phyloP scores from a whole-genome alignment of 208 protist species.

The Entamoeba histolytica region DNA sequence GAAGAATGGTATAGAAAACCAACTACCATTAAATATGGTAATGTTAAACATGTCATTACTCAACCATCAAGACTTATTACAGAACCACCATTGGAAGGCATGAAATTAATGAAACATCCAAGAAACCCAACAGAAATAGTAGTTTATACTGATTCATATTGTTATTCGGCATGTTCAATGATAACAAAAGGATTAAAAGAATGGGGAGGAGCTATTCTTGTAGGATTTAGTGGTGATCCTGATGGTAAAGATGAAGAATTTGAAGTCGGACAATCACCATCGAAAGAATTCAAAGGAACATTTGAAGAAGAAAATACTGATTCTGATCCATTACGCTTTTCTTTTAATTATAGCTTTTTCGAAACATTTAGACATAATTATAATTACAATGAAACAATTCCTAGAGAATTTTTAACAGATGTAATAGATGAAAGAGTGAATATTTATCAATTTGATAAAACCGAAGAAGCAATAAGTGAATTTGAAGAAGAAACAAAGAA shows the following conservation, averaged over 20 bases:
- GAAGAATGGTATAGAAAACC: background rate
- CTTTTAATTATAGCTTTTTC: background rate
- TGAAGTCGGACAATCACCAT: background rate
- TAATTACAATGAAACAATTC: background rate
- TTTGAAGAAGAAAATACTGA: background rate
- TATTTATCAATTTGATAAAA: background rate
- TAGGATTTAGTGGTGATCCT: background rate
- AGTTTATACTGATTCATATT: background rate
- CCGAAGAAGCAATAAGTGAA: too few relatives aligned
- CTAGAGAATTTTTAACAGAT: background rate
- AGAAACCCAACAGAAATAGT: background rate
- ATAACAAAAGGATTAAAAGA: background rate
- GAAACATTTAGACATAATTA: background rate
- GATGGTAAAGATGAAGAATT: background rate
- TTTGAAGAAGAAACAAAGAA: too few relatives aligned
- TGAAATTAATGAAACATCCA: background rate
- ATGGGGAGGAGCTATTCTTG: background rate
- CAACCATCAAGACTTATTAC: background rate
- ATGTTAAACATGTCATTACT: background rate
- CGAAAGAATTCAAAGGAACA: too few relatives aligned
- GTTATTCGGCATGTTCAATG: background rate
- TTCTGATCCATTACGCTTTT: too few relatives aligned
- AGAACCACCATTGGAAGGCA: background rate
- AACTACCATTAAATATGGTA: background rate
- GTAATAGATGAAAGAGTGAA: background rate